These are phyloP conservation scores for Penicillium italicum DNA, from an alignment of 2,329 filamentous ascomycete species.

Conservation along the genomic window DNA sequence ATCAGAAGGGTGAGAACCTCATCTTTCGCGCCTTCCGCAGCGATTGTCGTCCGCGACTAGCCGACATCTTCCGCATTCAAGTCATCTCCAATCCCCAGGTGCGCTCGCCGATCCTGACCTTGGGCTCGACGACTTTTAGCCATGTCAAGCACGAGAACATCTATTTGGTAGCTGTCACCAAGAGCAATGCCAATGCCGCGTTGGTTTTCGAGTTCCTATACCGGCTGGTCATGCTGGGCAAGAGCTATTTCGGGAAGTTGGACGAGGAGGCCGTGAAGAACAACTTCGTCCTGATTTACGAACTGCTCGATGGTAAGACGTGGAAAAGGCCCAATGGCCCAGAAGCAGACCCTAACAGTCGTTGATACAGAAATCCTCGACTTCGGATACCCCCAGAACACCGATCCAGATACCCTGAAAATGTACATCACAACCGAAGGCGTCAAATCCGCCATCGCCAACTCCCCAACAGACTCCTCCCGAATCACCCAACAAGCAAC, in stretches of 20 bases:
- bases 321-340: background rate
- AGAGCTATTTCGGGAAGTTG: conserved; percentile 97
- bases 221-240: conserved; percentile 81
- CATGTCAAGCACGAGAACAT: conserved; percentile 99
- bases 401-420: conserved; percentile 96
- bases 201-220: conserved; percentile 98
- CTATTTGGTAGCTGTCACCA: conserved; percentile 94
- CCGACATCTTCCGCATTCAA: conserved; percentile 98
- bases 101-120: conserved; percentile 91
- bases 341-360: background rate
- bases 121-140: conserved; percentile 97
- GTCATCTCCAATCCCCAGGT: conserved; percentile 98
- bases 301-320: conserved; percentile 78
- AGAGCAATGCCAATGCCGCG: conserved; percentile 98
- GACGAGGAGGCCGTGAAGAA: conserved; percentile 99
- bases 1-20: conserved; percentile 99
- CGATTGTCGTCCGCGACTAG: conserved; percentile 93
- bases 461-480: conserved; percentile 77
- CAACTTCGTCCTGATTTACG: conserved; percentile 98
- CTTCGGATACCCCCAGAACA: conserved; percentile 98
- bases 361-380: conserved; percentile 78
- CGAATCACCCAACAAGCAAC: conserved; percentile 99
- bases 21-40: conserved; percentile 99
- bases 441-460: conserved; percentile 74
- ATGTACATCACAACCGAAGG: conserved; percentile 99